Base-by-base conservation (phyloP, 2,329 filamentous ascomycete genomes). In the Botrytis medusae region DNA sequence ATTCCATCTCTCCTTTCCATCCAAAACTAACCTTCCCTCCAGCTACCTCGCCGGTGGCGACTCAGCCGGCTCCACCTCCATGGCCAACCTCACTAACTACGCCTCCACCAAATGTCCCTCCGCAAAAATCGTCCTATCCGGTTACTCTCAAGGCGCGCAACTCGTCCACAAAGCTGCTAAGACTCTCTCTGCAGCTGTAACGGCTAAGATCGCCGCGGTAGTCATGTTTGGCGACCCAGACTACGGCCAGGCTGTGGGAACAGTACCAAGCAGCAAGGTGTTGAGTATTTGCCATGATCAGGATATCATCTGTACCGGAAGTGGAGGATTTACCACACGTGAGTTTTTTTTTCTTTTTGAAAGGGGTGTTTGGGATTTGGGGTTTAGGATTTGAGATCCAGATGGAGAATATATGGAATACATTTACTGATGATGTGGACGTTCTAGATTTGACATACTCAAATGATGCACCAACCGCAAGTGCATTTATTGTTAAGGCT, bases 141-240 rank as follows among this genome's bases (percentile, higher is more conserved):
- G 84, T 16, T 83, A 82, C 74, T 82, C 81, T 16, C 81, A 86
- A 77, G 84, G 84, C 9, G 82, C 81, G 0, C 84, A 84, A 22
- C 77, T 86, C 29, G 83, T 85, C 5, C 82, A 84, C 62, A 82
- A 82, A 29, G 80, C 84, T 0, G 77, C 84, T 9, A 80, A 81
- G 46, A 74, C 77, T 0, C 74, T 84, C 0, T 74, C 78, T 5
- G 72, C 76, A 7, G 74, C 73, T 0, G 78, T 82, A 1, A 77
- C 79, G 20, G 72, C 74, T 4, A 79, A 78, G 74, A 81, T 85
- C 61, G 80, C 78, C 46, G 83, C 81, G 1, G 84, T 83, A 1
- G 83, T 84, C 0, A 80, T 85, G 8, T 86, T 83, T 72, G 84
- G 84, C 1, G 83, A 84, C 73, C 84, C 84, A 25, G 79, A 81